A percentile compares a stretch with the other conserved stretches of the same genome.
These are phyloP conservation scores for Candida frijolesensis DNA, from an alignment of 1,139 yeast genomes.

Conservation along the genomic window DNA sequence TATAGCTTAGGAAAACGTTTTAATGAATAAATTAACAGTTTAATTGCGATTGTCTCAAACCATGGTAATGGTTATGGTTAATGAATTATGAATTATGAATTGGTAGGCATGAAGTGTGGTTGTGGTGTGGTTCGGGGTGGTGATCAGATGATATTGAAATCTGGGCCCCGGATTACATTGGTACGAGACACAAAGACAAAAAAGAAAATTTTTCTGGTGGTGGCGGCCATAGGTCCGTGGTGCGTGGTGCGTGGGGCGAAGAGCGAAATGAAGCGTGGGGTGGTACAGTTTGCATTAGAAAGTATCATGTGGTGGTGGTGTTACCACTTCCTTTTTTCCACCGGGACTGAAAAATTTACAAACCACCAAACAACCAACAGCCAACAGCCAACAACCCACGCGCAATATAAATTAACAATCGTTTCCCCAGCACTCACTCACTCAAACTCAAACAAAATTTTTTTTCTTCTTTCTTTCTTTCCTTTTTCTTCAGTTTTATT, in stretches of 20 bases:
- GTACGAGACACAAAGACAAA: slow-evolving; percentile 1
- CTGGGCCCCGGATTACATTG: slow-evolving; percentile 5
- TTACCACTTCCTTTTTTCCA: slow-evolving; percentile 2
- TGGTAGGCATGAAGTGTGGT: too few relatives aligned
- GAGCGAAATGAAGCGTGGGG: neutral
- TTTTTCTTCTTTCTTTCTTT: neutral
- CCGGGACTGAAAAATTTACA: neutral
- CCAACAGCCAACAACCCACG: neutral
- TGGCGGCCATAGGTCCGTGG: neutral
- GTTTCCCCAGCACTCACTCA: neutral
- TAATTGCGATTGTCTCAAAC: too few relatives aligned
- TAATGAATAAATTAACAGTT: neutral
- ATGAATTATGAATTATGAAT: too few relatives aligned
- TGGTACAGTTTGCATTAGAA: neutral
- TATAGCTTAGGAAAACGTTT: neutral
- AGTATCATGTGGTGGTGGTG: neutral
- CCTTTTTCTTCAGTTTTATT: neutral
- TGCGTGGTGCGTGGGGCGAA: neutral
- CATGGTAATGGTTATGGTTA: too few relatives aligned
- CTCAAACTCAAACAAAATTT: neutral
- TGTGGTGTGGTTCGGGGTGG: too few relatives aligned
- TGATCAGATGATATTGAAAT: neutral
- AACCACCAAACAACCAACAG: neutral
- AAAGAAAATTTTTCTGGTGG: neutral
- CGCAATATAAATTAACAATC: slow-evolving; percentile 1